A percentile compares a stretch with the other conserved stretches of the same genome.
Evolutionary conservation across 805 yeast genomes (phyloP).

Genomic region (Zygoascus biomembranicola): DNA sequence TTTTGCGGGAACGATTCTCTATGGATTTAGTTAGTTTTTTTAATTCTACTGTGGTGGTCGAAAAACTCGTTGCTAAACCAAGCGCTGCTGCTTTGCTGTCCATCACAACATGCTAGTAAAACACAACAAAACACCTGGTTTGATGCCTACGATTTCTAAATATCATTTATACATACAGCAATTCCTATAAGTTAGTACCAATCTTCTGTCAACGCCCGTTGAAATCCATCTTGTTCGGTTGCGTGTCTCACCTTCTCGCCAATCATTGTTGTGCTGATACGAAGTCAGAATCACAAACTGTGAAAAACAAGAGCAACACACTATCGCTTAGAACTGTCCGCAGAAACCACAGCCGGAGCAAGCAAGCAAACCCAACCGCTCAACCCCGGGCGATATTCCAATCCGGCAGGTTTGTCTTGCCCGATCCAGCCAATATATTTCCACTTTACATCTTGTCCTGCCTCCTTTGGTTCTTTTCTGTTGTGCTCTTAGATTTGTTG

Average conservation of each 20-base stretch:
- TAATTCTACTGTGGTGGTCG: neutral
- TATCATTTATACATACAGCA: slow-evolving; percentile 7
- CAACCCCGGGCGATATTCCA: no score
- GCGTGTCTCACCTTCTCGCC: slow-evolving; percentile 6
- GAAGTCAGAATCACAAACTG: neutral
- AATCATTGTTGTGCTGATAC: neutral
- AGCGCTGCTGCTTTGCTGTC: neutral
- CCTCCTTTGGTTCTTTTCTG: no score
- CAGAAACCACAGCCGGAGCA: no score
- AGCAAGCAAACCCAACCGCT: no score
- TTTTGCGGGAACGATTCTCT: slow-evolving; percentile 62
- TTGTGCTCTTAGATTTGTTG: no score
- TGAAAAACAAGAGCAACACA: no score
- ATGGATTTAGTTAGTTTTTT: neutral
- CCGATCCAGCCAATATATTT: no score
- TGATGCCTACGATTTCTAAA: neutral
- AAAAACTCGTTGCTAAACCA: neutral
- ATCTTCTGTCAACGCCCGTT: neutral
- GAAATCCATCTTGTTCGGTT: neutral
- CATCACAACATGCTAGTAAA: neutral
- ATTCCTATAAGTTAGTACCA: slow-evolving; percentile 7
- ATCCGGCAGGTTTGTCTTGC: no score
- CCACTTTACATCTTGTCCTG: no score
- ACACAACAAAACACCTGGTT: neutral
- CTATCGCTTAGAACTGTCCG: no score